Base-by-base conservation (phyloP, 176 grass and related monocot species). In the Thinopyrum elongatum region DNA sequence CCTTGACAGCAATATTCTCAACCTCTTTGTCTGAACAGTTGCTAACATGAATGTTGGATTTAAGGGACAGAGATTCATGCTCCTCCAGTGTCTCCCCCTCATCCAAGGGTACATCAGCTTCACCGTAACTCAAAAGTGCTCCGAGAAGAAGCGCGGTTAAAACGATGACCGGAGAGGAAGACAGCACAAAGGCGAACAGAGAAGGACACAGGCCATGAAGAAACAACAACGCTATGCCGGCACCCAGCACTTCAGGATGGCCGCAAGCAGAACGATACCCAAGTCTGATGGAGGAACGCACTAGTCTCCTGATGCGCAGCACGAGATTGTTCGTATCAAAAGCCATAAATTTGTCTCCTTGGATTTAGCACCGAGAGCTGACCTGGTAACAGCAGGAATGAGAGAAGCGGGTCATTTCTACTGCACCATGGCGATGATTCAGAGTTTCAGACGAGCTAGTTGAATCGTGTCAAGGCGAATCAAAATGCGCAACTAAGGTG, bases 71-170 rank as follows among this genome's bases (percentile, higher is more conserved):
- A 63, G 2, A 34, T 49, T 38, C 10, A 26, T 81, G 60, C 6
- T 47, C 65, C 22, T 72, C 47, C 25, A 29, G 66, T 51, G 60
- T 35, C 26, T 65, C 70, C 42, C 73, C 78, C 35, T 29, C 33
- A 53, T 66, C 58, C 51, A 88, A 44, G 49, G 83, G 93, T 35
- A 71, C 60, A 73, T 10, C 55, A 61, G 76, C 80, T 46, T 92
- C 88, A 6, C 86, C 90, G 25, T 62, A 95, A 25, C 69, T 88
- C 68, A 95, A 21, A 67, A 95, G 70, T 34, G 86, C 82, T 68
- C 93, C 90, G 72, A 95, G 93, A 28, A 95, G 83, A 84, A 95
- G 41, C 27, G 93, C 80, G 1, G 93, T 92, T 74, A 89, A 88
- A 17, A 86, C 51, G 73, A 95, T 80, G 9, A 90, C 85, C 3